phyloP scores from a whole-genome alignment of 2,329 filamentous ascomycete genomes.

The Plectosphaerella cucumerina region DNA sequence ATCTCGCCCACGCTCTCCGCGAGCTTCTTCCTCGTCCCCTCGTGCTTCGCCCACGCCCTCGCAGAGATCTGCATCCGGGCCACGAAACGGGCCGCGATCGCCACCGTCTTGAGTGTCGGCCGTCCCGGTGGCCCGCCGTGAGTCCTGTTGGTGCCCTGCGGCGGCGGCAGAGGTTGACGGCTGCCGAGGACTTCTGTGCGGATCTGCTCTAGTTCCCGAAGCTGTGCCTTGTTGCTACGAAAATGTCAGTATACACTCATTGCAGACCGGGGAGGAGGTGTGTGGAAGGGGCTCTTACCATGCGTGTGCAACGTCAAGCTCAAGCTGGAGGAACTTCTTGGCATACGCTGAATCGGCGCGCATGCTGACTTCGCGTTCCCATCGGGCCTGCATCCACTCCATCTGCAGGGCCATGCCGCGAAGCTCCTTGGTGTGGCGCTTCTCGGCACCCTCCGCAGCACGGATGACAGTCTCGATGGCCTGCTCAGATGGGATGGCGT shows the following conservation, averaged over 20 bases:
- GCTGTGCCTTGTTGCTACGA: slow-evolving; percentile 83
- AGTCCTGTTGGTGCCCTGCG: slow-evolving; percentile 17
- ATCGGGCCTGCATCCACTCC: slow-evolving; percentile 80
- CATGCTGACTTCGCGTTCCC: slow-evolving; percentile 75
- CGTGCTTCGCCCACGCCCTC: slow-evolving; percentile 45
- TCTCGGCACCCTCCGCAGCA: slow-evolving; percentile 58
- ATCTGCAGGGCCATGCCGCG: slow-evolving; percentile 85
- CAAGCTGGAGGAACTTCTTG: slow-evolving; percentile 77
- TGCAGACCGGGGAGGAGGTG: neutral
- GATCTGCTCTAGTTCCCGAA: slow-evolving; percentile 80
- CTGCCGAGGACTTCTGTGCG: slow-evolving; percentile 40
- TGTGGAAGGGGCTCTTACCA: slow-evolving; percentile 62
- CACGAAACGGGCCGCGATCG: slow-evolving; percentile 46
- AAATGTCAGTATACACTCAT: slow-evolving; percentile 18
- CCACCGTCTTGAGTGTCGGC: slow-evolving; percentile 37
- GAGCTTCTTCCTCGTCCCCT: slow-evolving; percentile 43
- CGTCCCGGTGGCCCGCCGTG: slow-evolving; percentile 12
- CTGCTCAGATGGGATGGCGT: slow-evolving; percentile 36
- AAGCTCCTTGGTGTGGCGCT: slow-evolving; percentile 69
- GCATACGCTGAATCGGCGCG: slow-evolving; percentile 77
- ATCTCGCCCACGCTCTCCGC: slow-evolving; percentile 44
- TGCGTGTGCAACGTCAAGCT: slow-evolving; percentile 79
- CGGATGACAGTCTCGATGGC: slow-evolving; percentile 57
- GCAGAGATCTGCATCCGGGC: slow-evolving; percentile 46
- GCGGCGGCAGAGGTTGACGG: slow-evolving; percentile 28